Conservation (phyloP, 2,329 filamentous ascomycete species). For the Clathrospora elynae region DNA sequence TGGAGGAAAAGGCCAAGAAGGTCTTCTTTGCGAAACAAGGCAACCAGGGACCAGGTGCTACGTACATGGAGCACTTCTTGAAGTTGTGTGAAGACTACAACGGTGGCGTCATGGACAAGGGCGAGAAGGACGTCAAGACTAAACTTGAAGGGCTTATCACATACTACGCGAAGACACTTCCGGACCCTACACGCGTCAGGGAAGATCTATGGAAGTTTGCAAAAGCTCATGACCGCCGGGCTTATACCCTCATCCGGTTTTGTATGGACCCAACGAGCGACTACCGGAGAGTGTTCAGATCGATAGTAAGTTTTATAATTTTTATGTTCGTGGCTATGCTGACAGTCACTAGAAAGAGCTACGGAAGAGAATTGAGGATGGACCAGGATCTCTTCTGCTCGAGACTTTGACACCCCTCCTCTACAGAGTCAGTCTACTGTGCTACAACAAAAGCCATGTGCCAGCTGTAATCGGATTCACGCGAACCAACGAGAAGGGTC, state of each 20-base stretch:
- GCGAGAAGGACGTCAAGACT: slow-evolving; percentile 68
- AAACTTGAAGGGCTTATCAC: slow-evolving; percentile 75
- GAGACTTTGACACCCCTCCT: slow-evolving; percentile 83
- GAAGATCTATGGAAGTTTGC: slow-evolving; percentile 88
- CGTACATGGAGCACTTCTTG: slow-evolving; percentile 75
- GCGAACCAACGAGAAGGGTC: slow-evolving; percentile 77
- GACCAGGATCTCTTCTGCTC: slow-evolving; percentile 66
- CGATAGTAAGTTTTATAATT: slow-evolving; percentile 59
- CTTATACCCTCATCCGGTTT: slow-evolving; percentile 87
- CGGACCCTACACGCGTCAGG: slow-evolving; percentile 72
- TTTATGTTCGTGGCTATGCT: slow-evolving; percentile 6
- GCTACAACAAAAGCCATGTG: slow-evolving; percentile 94
- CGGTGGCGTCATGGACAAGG: slow-evolving; percentile 77
- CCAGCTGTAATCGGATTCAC: slow-evolving; percentile 87
- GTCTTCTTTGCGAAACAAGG: slow-evolving; percentile 88
- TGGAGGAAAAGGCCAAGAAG: slow-evolving; percentile 78
- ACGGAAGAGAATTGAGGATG: slow-evolving; percentile 75
- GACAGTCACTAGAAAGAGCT: slow-evolving; percentile 68
- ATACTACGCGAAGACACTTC: slow-evolving; percentile 74
- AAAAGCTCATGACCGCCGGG: slow-evolving; percentile 85
- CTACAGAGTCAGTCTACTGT: slow-evolving; percentile 79
- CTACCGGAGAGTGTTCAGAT: slow-evolving; percentile 87
- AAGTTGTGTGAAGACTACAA: slow-evolving; percentile 89
- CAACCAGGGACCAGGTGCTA: slow-evolving; percentile 75
- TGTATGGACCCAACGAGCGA: slow-evolving; percentile 84